Percentiles rank a stretch among this genome's conserved stretches.
These are phyloP conservation scores for Ophiocordyceps camponoti-rufipedis DNA, from an alignment of 2,329 filamentous ascomycete species.

Conservation along the genomic window DNA sequence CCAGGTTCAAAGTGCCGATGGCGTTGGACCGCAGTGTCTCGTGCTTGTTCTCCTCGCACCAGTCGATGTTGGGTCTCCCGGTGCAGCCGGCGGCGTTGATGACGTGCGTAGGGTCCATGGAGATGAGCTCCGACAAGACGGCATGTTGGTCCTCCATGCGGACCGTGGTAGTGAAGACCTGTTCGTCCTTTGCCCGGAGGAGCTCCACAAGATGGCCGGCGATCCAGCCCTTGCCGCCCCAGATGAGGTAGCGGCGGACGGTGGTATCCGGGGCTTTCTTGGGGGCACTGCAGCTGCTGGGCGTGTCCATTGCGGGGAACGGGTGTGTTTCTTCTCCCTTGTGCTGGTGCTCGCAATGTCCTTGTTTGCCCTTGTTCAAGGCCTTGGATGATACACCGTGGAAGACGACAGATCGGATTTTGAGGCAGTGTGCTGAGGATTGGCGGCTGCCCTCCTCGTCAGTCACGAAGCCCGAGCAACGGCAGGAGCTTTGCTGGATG, in stretches of 20 bases:
- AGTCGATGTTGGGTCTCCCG: slow-evolving; percentile 50
- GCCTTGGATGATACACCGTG: too few relatives aligned
- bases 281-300: too few relatives aligned
- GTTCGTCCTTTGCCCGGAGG: slow-evolving; percentile 39
- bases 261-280: background rate
- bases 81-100: slow-evolving; percentile 49
- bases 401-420: too few relatives aligned
- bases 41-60: slow-evolving; percentile 53
- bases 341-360: too few relatives aligned
- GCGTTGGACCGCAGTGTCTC: slow-evolving; percentile 50
- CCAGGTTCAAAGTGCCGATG: slow-evolving; percentile 43
- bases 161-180: slow-evolving; percentile 39
- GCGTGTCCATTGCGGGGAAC: too few relatives aligned
- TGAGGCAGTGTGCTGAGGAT: too few relatives aligned
- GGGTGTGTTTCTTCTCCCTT: too few relatives aligned
- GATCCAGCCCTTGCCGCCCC: slow-evolving; percentile 46
- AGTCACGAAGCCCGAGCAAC: too few relatives aligned
- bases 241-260: slow-evolving; percentile 35
- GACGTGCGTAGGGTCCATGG: slow-evolving; percentile 45
- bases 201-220: slow-evolving; percentile 41
- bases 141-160: slow-evolving; percentile 46
- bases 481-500: too few relatives aligned
- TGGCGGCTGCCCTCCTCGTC: too few relatives aligned
- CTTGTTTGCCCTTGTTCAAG: too few relatives aligned
- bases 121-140: slow-evolving; percentile 36